phyloP scores from a whole-genome alignment of 78 protist genomes.

The Polysphondylium violaceum region DNA sequence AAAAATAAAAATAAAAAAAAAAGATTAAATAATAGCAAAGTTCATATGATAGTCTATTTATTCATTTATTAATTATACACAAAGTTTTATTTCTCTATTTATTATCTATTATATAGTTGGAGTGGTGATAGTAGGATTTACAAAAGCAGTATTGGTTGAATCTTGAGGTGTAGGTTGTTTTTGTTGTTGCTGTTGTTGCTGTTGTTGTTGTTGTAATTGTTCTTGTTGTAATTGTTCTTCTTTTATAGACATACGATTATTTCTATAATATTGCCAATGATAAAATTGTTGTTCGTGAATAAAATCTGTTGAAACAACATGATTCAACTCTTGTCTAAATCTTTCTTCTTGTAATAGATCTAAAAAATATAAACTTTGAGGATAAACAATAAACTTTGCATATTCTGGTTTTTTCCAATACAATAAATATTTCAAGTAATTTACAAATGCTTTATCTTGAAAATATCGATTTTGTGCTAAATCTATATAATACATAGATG shows the following conservation, averaged over 20 bases:
- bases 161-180: slow-evolving; percentile 3
- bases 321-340: slow-evolving; percentile 61
- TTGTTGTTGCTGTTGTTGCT: slow-evolving; percentile 16
- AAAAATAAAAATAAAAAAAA: too few relatives aligned
- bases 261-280: slow-evolving; percentile 83
- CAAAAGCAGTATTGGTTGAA: too few relatives aligned
- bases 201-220: not conserved
- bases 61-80: too few relatives aligned
- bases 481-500: slow-evolving; percentile 2
- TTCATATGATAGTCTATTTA: too few relatives aligned
- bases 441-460: slow-evolving; percentile 76
- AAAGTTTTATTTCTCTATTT: too few relatives aligned
- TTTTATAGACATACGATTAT: slow-evolving; percentile 65
- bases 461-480: slow-evolving; percentile 73
- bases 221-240: slow-evolving; percentile 3
- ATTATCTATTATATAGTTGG: too few relatives aligned
- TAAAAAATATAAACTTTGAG: slow-evolving; percentile 57
- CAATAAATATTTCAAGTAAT: slow-evolving; percentile 65
- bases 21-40: too few relatives aligned
- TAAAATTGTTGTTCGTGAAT: slow-evolving; percentile 80
- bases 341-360: slow-evolving; percentile 63
- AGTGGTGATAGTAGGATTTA: too few relatives aligned
- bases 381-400: slow-evolving; percentile 59
- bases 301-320: slow-evolving; percentile 43
- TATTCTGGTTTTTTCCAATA: slow-evolving; percentile 85